phyloP scores from a whole-genome alignment of 306 rosid genomes.

The Rosa chinensis region DNA sequence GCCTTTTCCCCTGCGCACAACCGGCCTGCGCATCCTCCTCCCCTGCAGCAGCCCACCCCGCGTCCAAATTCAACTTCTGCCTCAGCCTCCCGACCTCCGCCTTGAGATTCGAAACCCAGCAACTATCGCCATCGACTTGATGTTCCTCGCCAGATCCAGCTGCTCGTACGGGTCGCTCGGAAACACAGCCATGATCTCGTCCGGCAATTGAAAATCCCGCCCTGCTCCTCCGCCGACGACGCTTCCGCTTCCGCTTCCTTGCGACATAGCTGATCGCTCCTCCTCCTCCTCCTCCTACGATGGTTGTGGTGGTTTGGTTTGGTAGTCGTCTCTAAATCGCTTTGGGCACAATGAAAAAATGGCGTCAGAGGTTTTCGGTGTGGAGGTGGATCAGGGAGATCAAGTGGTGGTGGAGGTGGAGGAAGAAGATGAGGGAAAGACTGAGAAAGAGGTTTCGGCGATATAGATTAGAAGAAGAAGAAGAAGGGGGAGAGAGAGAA shows the following conservation, averaged over 20 bases:
- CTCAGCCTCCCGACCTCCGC: slow-evolving; percentile 56
- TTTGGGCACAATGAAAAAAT: slow-evolving; percentile 10
- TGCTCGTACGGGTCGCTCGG: slow-evolving; percentile 90
- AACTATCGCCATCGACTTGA: slow-evolving; percentile 89
- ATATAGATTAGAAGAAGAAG: too few relatives aligned
- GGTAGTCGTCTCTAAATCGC: not conserved
- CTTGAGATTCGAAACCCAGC: slow-evolving; percentile 78
- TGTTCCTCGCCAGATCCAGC: slow-evolving; percentile 93
- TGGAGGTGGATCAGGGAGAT: too few relatives aligned
- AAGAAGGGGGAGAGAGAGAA: too few relatives aligned
- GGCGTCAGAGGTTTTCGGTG: not conserved
- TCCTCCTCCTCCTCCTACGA: slow-evolving; percentile 3
- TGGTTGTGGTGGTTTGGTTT: not conserved
- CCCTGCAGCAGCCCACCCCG: too few relatives aligned
- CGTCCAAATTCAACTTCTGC: slow-evolving; percentile 31
- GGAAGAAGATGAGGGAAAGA: too few relatives aligned
- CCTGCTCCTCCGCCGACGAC: slow-evolving; percentile 21
- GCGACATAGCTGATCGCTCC: slow-evolving; percentile 35
- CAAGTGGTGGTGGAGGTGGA: too few relatives aligned
- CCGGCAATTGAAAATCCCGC: slow-evolving; percentile 58
- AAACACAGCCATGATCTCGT: slow-evolving; percentile 66
- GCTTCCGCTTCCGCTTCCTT: slow-evolving; percentile 13
- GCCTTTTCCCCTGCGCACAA: too few relatives aligned
- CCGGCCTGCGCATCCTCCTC: too few relatives aligned
- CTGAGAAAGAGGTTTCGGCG: too few relatives aligned